These are phyloP conservation scores for Cyanodermella asteris DNA, from an alignment of 2,329 filamentous ascomycete species.

Conservation along the genomic window DNA sequence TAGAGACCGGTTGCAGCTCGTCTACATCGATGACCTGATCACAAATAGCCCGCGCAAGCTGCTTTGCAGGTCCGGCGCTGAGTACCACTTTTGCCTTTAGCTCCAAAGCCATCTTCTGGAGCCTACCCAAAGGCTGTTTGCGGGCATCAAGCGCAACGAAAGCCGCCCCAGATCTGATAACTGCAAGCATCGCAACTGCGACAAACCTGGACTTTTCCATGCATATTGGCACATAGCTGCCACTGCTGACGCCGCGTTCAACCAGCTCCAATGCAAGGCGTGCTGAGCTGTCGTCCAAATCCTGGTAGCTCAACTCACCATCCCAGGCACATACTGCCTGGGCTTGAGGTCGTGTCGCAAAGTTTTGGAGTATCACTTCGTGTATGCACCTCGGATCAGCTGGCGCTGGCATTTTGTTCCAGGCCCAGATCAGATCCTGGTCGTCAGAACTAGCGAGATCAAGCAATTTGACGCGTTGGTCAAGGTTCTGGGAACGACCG, in stretches of 20 bases:
- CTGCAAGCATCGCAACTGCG: conserved; percentile 15
- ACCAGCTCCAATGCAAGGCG: conserved; percentile 1
- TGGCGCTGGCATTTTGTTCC: conserved; percentile 1
- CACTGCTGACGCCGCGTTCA: conserved; percentile 4
- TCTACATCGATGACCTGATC: conserved; percentile 2
- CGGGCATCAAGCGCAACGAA: conserved; percentile 20
- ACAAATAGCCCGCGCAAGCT: too few relatives aligned
- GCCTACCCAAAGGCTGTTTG: conserved; percentile 12
- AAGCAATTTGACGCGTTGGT: too few relatives aligned
- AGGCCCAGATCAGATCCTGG: conserved; percentile 5
- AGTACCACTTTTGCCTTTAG: conserved; percentile 10
- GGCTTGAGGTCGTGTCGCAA: background rate
- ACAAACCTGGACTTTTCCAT: conserved; percentile 17
- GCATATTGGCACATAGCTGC: conserved; percentile 13
- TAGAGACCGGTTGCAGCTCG: background rate
- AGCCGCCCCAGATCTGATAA: conserved; percentile 16
- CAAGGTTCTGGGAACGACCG: too few relatives aligned
- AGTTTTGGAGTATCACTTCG: conserved; percentile 1
- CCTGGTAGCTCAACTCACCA: conserved; percentile 8
- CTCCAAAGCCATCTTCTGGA: conserved; percentile 24
- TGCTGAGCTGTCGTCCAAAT: conserved; percentile 6
- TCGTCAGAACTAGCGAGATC: conserved; percentile 3
- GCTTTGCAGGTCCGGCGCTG: conserved; percentile 1
- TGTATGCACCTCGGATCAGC: conserved; percentile 2
- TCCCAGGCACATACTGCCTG: conserved; percentile 8